Evolutionary conservation across 1,284 basidiomycete genomes (phyloP), one percentile per base, ranked within the genome.

Genomic region (Cutaneotrichosporon dermatis): DNA sequence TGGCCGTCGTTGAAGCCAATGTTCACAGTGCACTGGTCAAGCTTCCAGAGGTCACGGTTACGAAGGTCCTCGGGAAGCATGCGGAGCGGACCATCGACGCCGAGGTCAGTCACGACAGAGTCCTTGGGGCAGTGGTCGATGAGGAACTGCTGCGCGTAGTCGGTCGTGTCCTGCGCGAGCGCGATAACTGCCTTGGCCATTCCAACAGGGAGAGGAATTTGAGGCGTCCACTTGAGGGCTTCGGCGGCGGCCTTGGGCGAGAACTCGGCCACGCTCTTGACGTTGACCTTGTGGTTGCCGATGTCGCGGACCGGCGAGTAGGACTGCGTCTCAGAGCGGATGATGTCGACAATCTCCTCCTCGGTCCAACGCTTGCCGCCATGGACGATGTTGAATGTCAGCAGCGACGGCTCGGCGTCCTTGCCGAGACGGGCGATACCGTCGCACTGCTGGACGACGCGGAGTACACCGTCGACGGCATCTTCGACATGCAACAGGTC

Each of bases 1-100:
- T 68, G 62, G 59, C 61, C 54, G 51, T 76, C 69, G 53, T 72
- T 61, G 53, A 76, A 74, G 4, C 66, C 75, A 33, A 78, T 61
- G 54, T 75, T 73, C 48, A 76, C 73, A 5, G 69, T 69, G 60
- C 76, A 78, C 48, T 70, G 69, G 51, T 73, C 59, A 42, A 78
- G 62, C 39, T 69, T 69, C 16, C 63, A 66, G 34, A 78, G 58
- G 49, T 72, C 61, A 40, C 60, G 59, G 59, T 78, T 78, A 15
- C 73, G 66, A 49, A 59, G 50, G 59, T 77, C 74, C 42, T 70
- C 70, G 6, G 62, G 60, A 9, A 56, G 61, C 33, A 55, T 51
- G 33, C 7, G 44, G 42, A 11, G n/a, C 9, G 41, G 44, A 1
- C 52, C 57, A 5, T 46, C 25, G 10, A 55, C 45, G 40, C 46